A percentile compares a stretch with the other conserved stretches of the same genome.
Evolutionary conservation across 768 basidiomycete genomes (phyloP).

Genomic region (Tricholoma furcatifolium): DNA sequence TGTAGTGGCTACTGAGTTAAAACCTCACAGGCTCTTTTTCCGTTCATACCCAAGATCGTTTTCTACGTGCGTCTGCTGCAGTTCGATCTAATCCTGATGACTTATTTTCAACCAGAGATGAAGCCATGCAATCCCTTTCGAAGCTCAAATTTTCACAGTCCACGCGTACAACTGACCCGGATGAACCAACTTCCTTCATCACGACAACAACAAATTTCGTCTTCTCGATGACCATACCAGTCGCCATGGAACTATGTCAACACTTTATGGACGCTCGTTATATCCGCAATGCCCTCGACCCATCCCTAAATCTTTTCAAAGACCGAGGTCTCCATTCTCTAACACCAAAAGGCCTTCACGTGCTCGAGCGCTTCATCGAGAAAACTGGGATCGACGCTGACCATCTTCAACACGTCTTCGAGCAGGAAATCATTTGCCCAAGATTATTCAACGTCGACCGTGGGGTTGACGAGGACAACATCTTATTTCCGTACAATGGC

Average conservation of each 20-base stretch:
- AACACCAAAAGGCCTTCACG: constrained; percentile 70
- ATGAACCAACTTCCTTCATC: constrained; percentile 6
- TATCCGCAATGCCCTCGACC: constrained; percentile 66
- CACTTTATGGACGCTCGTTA: constrained; percentile 72
- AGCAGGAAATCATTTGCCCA: constrained; percentile 72
- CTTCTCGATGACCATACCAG: constrained; percentile 11
- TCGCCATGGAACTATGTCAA: constrained; percentile 15
- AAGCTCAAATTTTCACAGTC: constrained; percentile 17
- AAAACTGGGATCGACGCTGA: constrained; percentile 43
- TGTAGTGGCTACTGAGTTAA: constrained; percentile 11
- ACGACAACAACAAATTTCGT: constrained; percentile 17
- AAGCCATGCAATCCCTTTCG: constrained; percentile 10
- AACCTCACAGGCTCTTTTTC: constrained; percentile 12
- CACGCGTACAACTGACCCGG: constrained; percentile 10
- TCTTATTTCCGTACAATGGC: constrained; percentile 66
- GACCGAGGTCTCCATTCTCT: constrained; percentile 63
- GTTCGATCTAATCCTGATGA: not conserved
- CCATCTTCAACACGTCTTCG: constrained; percentile 58
- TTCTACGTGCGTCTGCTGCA: constrained; percentile 9
- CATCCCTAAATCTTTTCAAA: constrained; percentile 54
- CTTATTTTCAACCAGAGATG: constrained; percentile 7
- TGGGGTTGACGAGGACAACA: constrained; percentile 70
- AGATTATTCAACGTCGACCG: constrained; percentile 80
- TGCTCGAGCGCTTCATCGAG: constrained; percentile 70
- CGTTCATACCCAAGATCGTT: constrained; percentile 11